These are phyloP conservation scores for Ehretia macrophylla DNA, from an alignment of 257 asterid genomes.

Conservation along the genomic window DNA sequence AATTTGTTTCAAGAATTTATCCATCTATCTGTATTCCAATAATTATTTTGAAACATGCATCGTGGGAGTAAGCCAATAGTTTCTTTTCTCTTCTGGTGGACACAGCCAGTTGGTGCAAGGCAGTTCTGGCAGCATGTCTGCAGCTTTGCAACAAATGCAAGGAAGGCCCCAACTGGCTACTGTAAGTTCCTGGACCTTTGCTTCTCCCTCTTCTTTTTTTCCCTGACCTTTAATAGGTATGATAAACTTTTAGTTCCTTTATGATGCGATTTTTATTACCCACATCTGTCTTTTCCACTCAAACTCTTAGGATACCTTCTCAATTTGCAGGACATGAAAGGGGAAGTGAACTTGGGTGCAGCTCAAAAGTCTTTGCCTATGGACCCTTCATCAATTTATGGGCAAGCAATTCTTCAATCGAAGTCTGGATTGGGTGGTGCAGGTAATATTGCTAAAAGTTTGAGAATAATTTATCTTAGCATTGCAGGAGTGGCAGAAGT, in stretches of 20 bases:
- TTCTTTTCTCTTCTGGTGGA: conserved; percentile 28
- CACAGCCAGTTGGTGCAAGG: conserved; percentile 93
- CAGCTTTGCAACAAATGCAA: conserved; percentile 96
- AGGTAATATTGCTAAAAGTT: conserved; percentile 37
- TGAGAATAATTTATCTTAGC: too few species aligned
- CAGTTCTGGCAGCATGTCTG: conserved; percentile 80
- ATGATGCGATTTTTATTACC: too few species aligned
- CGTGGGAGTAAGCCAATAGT: background rate
- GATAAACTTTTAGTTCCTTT: too few species aligned
- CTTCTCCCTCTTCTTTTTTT: background rate
- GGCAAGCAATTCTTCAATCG: conserved; percentile 90
- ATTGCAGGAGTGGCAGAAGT: background rate
- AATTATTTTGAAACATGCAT: background rate
- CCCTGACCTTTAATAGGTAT: too few species aligned
- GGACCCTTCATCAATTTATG: conserved; percentile 93
- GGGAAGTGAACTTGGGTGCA: conserved; percentile 65
- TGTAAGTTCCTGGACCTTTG: conserved; percentile 34
- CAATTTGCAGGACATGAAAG: conserved; percentile 65
- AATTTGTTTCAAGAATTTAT: conserved; percentile 8
- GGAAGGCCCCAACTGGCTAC: conserved; percentile 78
- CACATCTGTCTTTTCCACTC: background rate
- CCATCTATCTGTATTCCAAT: background rate
- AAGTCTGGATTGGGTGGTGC: conserved; percentile 92
- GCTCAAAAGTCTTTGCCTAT: conserved; percentile 71
- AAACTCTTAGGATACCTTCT: background rate